Conservation (phyloP, 768 basidiomycete species). For the Auriscalpium vulgare region DNA sequence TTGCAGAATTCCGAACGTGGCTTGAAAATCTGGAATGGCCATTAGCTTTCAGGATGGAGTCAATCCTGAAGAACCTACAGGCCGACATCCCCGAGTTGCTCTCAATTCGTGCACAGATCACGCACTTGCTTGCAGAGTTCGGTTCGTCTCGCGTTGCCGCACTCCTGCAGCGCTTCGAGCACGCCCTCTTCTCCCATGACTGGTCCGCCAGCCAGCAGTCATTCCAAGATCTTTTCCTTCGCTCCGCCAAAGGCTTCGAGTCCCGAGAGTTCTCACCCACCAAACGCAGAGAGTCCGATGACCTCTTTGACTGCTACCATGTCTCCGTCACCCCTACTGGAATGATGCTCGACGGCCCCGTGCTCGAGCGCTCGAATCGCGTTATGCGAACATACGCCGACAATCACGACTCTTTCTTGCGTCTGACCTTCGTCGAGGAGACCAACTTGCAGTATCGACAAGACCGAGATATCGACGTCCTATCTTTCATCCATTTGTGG, state of each 20-base stretch:
- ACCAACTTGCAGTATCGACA: slow-evolving; percentile 42
- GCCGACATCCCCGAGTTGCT: slow-evolving; percentile 47
- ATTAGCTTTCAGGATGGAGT: slow-evolving; percentile 54
- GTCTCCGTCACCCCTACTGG: slow-evolving; percentile 48
- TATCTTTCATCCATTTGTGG: slow-evolving; percentile 38
- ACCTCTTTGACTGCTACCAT: slow-evolving; percentile 37
- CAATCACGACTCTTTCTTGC: slow-evolving; percentile 48
- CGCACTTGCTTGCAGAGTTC: slow-evolving; percentile 19
- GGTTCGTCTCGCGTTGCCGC: slow-evolving; percentile 30
- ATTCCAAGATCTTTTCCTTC: slow-evolving; percentile 10
- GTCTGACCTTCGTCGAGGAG: slow-evolving; percentile 59
- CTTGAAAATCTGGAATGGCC: slow-evolving; percentile 34
- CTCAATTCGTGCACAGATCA: slow-evolving; percentile 29
- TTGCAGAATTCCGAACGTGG: slow-evolving; percentile 27
- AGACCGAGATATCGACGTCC: slow-evolving; percentile 48
- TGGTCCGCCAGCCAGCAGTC: not conserved
- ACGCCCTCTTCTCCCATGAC: not conserved
- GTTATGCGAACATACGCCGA: slow-evolving; percentile 45
- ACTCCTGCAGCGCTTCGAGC: slow-evolving; percentile 31
- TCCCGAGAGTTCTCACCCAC: not conserved
- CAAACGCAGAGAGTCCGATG: slow-evolving; percentile 3
- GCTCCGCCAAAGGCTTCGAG: slow-evolving; percentile 21
- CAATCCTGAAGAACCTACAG: slow-evolving; percentile 26
- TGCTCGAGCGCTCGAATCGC: slow-evolving; percentile 52
- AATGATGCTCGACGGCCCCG: slow-evolving; percentile 45